A percentile compares a stretch with the other conserved stretches of the same genome.
Conservation (phyloP, 2,329 filamentous ascomycete genomes). For the Xylaria sp. region DNA sequence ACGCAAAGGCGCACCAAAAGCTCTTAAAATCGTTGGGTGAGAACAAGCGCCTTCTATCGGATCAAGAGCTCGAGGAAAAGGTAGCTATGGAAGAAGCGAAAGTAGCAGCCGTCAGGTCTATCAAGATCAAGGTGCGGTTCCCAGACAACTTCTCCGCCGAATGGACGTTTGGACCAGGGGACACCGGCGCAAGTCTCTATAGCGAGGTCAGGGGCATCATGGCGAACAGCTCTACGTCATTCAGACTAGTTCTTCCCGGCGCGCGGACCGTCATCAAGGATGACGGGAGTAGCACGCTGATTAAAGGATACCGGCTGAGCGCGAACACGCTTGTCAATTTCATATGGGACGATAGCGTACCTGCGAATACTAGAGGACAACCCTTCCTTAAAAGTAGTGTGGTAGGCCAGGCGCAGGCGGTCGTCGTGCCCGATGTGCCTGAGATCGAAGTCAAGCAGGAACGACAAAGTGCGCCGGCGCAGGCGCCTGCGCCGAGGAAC, state of each 20-base stretch:
- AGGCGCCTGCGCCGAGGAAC: constrained; percentile 27
- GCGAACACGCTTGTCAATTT: constrained; percentile 73
- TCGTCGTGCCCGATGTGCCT: constrained; percentile 60
- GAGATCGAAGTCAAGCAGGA: constrained; percentile 42
- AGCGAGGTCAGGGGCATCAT: constrained; percentile 75
- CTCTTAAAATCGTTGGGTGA: constrained; percentile 65
- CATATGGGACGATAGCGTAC: constrained; percentile 39
- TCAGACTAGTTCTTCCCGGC: constrained; percentile 71
- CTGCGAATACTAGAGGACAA: constrained; percentile 31
- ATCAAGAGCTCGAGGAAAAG: constrained; percentile 77
- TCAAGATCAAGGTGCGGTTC: constrained; percentile 82
- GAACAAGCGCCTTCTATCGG: constrained; percentile 80
- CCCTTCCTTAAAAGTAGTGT: constrained; percentile 56
- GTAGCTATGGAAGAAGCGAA: constrained; percentile 69
- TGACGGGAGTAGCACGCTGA: constrained; percentile 62
- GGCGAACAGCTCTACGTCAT: constrained; percentile 66
- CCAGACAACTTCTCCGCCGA: constrained; percentile 83
- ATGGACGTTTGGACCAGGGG: constrained; percentile 69
- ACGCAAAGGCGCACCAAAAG: constrained; percentile 76
- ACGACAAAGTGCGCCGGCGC: neutral
- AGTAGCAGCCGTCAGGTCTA: constrained; percentile 67
- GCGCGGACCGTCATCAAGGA: constrained; percentile 56
- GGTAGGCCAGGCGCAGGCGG: constrained; percentile 59
- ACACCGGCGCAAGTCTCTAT: constrained; percentile 76
- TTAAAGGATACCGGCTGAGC: constrained; percentile 72